Percentiles rank a stretch among this genome's conserved stretches.
These are phyloP conservation scores for Aureobasidium melanogenum DNA, from an alignment of 2,329 filamentous ascomycete species.

Conservation along the genomic window DNA sequence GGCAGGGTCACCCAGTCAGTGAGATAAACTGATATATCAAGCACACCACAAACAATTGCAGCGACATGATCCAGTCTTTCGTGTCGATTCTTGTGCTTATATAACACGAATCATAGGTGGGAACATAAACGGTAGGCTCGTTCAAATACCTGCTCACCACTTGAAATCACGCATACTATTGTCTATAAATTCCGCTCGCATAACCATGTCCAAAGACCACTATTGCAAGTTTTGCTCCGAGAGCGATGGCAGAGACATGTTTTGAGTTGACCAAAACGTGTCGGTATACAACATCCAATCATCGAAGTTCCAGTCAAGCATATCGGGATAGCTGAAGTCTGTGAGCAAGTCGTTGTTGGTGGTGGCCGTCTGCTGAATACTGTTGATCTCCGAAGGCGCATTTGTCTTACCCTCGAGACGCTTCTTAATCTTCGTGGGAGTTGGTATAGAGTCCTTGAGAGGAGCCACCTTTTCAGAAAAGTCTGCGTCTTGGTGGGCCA, in stretches of 20 bases:
- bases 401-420: background rate
- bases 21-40: background rate
- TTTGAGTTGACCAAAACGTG: background rate
- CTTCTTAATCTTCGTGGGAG: background rate
- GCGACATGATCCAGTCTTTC: too few relatives aligned
- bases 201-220: background rate
- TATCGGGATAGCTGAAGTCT: background rate
- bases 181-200: background rate
- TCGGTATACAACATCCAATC: conserved; percentile 11
- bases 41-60: too few relatives aligned
- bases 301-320: conserved; percentile 10
- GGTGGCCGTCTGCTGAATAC: background rate
- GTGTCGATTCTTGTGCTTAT: too few relatives aligned
- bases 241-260: background rate
- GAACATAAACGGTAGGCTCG: background rate
- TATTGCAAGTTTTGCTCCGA: background rate
- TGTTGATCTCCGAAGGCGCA: background rate
- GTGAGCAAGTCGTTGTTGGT: background rate
- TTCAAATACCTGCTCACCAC: background rate
- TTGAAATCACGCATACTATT: background rate
- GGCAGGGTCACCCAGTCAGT: background rate
- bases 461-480: background rate
- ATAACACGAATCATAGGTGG: background rate
- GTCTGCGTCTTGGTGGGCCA: conserved; percentile 7
- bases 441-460: background rate